Conservation (phyloP, 306 rosid species). For the Prinsepia uniflora region DNA sequence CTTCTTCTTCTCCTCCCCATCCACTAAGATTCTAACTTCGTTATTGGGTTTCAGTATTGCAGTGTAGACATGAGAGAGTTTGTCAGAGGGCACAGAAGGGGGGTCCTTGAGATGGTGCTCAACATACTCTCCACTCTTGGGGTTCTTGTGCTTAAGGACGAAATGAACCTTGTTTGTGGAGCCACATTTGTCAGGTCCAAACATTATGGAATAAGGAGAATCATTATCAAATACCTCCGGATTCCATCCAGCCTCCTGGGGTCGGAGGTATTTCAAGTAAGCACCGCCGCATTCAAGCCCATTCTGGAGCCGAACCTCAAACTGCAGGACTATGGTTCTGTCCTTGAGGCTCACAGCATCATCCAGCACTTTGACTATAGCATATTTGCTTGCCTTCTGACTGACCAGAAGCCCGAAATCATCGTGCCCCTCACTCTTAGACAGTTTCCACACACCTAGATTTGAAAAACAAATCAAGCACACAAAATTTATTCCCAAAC, state of each 20-base stretch:
- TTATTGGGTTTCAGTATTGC: slow-evolving; percentile 58
- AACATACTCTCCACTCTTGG: slow-evolving; percentile 70
- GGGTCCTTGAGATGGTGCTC: slow-evolving; percentile 88
- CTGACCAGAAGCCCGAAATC: slow-evolving; percentile 86
- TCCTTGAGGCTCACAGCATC: slow-evolving; percentile 56
- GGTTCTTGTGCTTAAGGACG: slow-evolving; percentile 88
- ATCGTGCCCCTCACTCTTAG: slow-evolving; percentile 92
- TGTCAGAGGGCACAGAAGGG: slow-evolving; percentile 85
- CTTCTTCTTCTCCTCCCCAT: slow-evolving; percentile 50
- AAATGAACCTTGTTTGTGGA: slow-evolving; percentile 94
- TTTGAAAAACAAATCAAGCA: slow-evolving; percentile 2
- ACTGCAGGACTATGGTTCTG: slow-evolving; percentile 74
- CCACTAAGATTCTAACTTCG: slow-evolving; percentile 38
- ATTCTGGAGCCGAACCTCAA: slow-evolving; percentile 75
- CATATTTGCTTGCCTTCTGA: slow-evolving; percentile 81
- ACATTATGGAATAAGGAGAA: slow-evolving; percentile 79
- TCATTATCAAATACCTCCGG: slow-evolving; percentile 68
- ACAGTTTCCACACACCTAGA: slow-evolving; percentile 85
- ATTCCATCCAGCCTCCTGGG: slow-evolving; percentile 84
- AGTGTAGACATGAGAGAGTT: slow-evolving; percentile 79
- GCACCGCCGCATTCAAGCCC: slow-evolving; percentile 99
- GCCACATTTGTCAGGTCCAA: slow-evolving; percentile 94
- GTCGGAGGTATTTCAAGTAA: slow-evolving; percentile 77
- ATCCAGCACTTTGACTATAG: slow-evolving; percentile 70
- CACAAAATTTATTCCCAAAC: neutral